Evolutionary conservation across 1,139 yeast genomes (phyloP).

Genomic region (Candida anutae): DNA sequence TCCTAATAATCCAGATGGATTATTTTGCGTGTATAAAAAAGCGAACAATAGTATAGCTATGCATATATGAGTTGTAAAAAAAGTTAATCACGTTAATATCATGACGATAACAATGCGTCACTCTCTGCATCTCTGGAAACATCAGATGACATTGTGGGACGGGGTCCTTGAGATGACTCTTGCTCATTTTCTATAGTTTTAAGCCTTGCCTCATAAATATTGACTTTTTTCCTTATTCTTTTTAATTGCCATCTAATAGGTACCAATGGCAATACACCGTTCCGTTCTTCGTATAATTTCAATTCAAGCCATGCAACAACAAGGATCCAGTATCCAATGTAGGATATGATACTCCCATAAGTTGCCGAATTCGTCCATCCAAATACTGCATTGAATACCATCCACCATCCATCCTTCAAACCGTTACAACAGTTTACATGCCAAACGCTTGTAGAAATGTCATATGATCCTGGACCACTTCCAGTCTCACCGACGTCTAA

Average conservation of each 20-base stretch:
- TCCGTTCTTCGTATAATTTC: conserved; percentile 20
- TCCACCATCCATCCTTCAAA: conserved; percentile 42
- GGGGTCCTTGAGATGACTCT: not conserved
- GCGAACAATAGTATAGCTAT: too few species aligned
- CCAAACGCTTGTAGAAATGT: conserved; percentile 36
- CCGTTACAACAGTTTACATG: conserved; percentile 45
- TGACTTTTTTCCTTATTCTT: conserved; percentile 15
- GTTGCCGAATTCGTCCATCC: conserved; percentile 48
- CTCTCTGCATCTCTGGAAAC: conserved; percentile 7
- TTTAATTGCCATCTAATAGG: conserved; percentile 18
- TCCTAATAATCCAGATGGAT: too few species aligned
- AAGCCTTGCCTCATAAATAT: conserved; percentile 9
- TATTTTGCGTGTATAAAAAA: too few species aligned
- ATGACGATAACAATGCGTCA: conserved; percentile 3
- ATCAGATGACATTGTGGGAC: not conserved
- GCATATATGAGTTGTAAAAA: not conserved
- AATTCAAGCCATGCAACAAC: conserved; percentile 18
- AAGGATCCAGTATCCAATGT: conserved; percentile 31
- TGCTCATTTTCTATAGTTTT: conserved; percentile 3
- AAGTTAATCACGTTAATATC: not conserved
- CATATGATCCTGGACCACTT: conserved; percentile 42
- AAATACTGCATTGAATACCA: conserved; percentile 37
- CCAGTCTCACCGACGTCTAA: conserved; percentile 42
- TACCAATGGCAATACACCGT: conserved; percentile 24
- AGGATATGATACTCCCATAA: conserved; percentile 35